These are phyloP conservation scores for Eucalyptus viminalis DNA, from an alignment of 345 rosid genomes.

Conservation along the genomic window DNA sequence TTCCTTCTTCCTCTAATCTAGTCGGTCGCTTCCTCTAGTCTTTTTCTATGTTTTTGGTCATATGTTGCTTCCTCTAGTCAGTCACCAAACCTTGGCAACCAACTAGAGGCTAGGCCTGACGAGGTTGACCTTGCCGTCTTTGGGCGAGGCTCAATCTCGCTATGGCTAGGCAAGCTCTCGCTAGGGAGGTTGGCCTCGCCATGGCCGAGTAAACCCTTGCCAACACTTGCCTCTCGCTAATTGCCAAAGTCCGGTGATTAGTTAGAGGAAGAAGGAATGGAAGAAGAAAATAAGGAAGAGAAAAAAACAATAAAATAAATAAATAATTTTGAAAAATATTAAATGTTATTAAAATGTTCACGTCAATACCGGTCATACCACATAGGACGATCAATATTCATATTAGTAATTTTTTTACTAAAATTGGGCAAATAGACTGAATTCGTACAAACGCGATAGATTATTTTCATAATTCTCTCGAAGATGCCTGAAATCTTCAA, in stretches of 20 bases:
- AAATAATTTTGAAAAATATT: too few species aligned
- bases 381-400: rapidly evolving
- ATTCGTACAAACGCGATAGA: rapidly evolving
- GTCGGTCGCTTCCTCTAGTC: rapidly evolving
- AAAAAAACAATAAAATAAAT: too few species aligned
- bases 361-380: rapidly evolving
- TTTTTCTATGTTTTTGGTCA: too few species aligned
- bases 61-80: rapidly evolving
- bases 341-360: too few species aligned
- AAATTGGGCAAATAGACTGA: rapidly evolving
- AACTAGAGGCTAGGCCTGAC: rapidly evolving
- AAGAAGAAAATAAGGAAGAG: rapidly evolving
- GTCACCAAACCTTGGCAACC: rapidly evolving
- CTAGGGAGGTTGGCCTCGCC: neutral
- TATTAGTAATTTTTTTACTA: rapidly evolving
- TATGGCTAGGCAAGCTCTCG: rapidly evolving
- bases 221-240: neutral
- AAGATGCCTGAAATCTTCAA: neutral
- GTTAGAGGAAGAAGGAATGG: neutral
- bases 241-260: rapidly evolving
- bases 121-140: neutral
- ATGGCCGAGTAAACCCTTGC: rapidly evolving
- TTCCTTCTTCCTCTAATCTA: neutral
- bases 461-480: too few species aligned
- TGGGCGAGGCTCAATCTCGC: rapidly evolving